Base-by-base conservation (phyloP, 225 moss, liverwort and hornwort species). In the Straminergon stramineum region DNA sequence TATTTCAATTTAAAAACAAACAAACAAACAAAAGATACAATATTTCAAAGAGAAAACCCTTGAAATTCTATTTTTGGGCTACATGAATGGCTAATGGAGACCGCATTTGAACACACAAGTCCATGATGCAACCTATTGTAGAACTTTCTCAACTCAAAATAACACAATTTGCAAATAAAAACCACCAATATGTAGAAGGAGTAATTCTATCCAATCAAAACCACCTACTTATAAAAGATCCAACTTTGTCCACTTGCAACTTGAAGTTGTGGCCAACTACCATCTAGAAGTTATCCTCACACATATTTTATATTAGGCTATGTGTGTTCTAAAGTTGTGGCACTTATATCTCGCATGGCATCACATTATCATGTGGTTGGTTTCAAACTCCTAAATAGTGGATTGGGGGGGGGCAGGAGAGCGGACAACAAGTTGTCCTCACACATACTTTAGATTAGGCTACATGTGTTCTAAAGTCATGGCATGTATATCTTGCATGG, bases 291-390 rank as follows among this genome's bases (percentile, higher is more conserved):
- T 39, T 70, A 13, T 69, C 39, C 2, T 6, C 13, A n/a, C 7
- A 39, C 1, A 1, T 23, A 26, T 15, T 41, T 41, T 24, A 71
- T 15, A 71, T 15, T 24, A 41, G 41, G 41, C 14, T 41, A 24
- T 41, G 4, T 8, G 1, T 8, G 4, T 26, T 39, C 7, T 14
- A 9, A 8, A 69, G n/a, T n/a, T n/a, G n/a, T n/a, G 2, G 1
- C 5, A 41, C n/a, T 71, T 41, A 73, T 73, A 15, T 28, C 10
- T 45, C 45, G 10, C 0, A 73, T 28, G 45, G 23, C 45, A 28
- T 73, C 5, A 45, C 28, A 43, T 8, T 71, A 14, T 70, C 2
- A 13, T 1, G 23, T n/a, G 13, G 23, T 70, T 70, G 23, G 9
- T 70, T 70, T 70, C 4, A 6, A 1, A 13, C 7, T 69, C 4